Percentiles rank a stretch among this genome's conserved stretches.
Conservation (phyloP, 371 early-diverging fungal genomes). For the Synchytrium microbalum region DNA sequence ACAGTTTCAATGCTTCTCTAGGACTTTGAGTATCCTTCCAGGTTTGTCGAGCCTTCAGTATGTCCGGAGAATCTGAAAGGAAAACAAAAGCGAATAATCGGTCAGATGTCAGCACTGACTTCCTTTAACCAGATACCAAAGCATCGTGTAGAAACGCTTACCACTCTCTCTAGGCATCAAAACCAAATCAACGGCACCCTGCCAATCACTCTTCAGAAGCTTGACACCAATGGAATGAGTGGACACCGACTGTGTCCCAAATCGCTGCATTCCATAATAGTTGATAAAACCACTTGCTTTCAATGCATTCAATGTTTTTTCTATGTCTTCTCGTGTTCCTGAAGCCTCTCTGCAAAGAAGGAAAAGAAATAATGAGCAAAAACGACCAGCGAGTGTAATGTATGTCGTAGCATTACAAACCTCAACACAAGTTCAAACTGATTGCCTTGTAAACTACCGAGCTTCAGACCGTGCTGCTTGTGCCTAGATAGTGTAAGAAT, state of each 20-base stretch:
- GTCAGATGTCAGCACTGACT: background rate
- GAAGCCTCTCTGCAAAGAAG: constrained; percentile 12
- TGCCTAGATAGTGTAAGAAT: constrained; percentile 35
- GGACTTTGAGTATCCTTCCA: constrained; percentile 67
- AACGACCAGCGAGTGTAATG: background rate
- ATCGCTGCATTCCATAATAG: constrained; percentile 98
- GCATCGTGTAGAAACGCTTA: constrained; percentile 15
- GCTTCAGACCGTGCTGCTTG: constrained; percentile 48
- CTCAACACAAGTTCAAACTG: constrained; percentile 73
- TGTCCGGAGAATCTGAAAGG: constrained; percentile 54
- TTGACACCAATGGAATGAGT: constrained; percentile 84
- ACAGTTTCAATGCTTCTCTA: constrained; percentile 44
- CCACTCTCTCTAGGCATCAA: constrained; percentile 63
- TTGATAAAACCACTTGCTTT: constrained; percentile 82
- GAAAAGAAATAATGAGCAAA: constrained; percentile 23
- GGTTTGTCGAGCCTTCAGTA: constrained; percentile 50
- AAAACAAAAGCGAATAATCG: too few species aligned
- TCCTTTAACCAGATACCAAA: background rate
- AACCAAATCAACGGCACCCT: constrained; percentile 67
- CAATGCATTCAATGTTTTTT: constrained; percentile 53
- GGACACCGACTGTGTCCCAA: constrained; percentile 79
- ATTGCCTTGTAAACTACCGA: constrained; percentile 87
- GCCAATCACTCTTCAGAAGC: constrained; percentile 69
- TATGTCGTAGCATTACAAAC: constrained; percentile 9
- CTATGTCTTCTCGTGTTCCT: constrained; percentile 23